Evolutionary conservation across 2,329 filamentous ascomycete genomes (phyloP).

Genomic region (Emericellopsis cladophorae): DNA sequence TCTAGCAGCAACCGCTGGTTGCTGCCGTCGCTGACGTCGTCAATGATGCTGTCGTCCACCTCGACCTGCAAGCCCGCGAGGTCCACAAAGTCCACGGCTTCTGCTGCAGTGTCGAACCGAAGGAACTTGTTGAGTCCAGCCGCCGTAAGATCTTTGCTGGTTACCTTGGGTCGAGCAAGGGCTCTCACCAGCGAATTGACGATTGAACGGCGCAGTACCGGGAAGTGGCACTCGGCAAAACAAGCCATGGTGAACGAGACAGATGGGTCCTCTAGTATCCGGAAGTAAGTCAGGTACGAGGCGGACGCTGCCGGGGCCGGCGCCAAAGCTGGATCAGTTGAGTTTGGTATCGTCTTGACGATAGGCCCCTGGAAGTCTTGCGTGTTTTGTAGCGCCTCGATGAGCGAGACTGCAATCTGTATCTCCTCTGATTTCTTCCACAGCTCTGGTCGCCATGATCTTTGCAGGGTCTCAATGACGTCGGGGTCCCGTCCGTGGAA

Average conservation of each 20-base stretch:
- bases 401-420: conserved; percentile 47
- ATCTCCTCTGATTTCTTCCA: conserved; percentile 44
- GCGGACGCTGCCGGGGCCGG: conserved; percentile 35
- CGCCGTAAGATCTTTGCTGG: conserved; percentile 47
- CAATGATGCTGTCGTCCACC: too few relatives aligned
- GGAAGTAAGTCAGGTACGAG: conserved; percentile 42
- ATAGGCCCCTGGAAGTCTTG: conserved; percentile 45
- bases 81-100: conserved; percentile 53
- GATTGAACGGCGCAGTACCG: conserved; percentile 44
- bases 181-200: conserved; percentile 40
- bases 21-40: conserved; percentile 12
- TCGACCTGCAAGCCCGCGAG: conserved; percentile 31
- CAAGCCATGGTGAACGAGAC: conserved; percentile 61
- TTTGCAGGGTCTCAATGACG: conserved; percentile 38
- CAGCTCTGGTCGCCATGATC: conserved; percentile 41
- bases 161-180: conserved; percentile 42
- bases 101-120: conserved; percentile 54
- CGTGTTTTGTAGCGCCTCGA: conserved; percentile 47
- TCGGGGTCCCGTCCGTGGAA: conserved; percentile 48
- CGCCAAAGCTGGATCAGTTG: conserved; percentile 5
- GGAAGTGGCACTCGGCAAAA: conserved; percentile 56
- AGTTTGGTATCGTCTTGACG: conserved; percentile 17
- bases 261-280: conserved; percentile 39
- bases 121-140: conserved; percentile 41
- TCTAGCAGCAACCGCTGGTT: conserved; percentile 30